phyloP scores from a whole-genome alignment of 768 basidiomycete species.

The Tulasnella sp. region DNA sequence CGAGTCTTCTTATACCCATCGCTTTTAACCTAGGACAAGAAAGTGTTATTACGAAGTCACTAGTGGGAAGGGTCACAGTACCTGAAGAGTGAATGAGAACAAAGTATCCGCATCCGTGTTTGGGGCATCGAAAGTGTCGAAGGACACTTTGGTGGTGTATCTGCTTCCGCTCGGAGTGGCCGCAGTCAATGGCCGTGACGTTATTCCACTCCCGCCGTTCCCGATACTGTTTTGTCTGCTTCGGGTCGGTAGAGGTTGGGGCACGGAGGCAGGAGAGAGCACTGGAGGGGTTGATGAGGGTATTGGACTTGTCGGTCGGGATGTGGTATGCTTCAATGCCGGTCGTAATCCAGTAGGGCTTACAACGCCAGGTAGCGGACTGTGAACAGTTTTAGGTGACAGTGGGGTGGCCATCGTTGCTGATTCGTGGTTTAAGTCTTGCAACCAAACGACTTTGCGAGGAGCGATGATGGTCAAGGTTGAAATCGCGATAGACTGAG shows the following conservation, averaged over 20 bases:
- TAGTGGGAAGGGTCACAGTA: not conserved
- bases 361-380: not conserved
- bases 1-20: conserved; percentile 66
- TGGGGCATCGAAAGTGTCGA: conserved; percentile 79
- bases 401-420: not conserved
- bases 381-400: not conserved
- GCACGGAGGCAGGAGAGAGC: not conserved
- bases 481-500: not conserved
- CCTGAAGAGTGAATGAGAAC: conserved; percentile 75
- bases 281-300: not conserved
- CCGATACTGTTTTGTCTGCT: not conserved
- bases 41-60: not conserved
- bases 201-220: not conserved
- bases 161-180: not conserved
- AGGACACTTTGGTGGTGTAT: conserved; percentile 60
- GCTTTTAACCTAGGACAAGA: conserved; percentile 45
- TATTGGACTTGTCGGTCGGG: conserved; percentile 4
- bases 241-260: not conserved
- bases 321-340: conserved; percentile 35
- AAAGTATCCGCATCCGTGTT: conserved; percentile 44
- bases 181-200: not conserved
- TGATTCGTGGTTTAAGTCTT: no score
- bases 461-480: not conserved
- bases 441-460: no score
- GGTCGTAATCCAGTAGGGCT: conserved; percentile 31